These are phyloP conservation scores for Fusarium sp. DNA, from an alignment of 2,329 filamentous ascomycete genomes.

Conservation along the genomic window DNA sequence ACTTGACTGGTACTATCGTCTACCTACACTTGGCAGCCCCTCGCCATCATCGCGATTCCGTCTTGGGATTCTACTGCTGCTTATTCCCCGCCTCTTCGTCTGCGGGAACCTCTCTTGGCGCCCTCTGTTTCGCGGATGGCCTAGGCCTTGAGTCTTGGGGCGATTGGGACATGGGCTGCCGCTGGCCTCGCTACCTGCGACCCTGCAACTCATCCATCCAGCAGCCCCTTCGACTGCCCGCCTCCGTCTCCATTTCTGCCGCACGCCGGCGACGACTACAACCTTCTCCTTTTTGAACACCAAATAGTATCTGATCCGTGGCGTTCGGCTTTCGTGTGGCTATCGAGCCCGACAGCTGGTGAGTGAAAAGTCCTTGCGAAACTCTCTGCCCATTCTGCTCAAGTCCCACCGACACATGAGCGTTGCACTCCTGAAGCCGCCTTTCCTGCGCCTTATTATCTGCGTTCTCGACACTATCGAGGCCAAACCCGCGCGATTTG, in stretches of 20 bases:
- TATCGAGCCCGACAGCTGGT: slow-evolving; percentile 34
- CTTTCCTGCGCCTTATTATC: slow-evolving; percentile 6
- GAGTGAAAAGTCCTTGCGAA: slow-evolving; percentile 28
- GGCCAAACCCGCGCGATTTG: background rate
- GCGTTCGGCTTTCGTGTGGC: slow-evolving; percentile 24
- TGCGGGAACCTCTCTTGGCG: slow-evolving; percentile 17
- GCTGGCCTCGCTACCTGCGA: slow-evolving; percentile 50
- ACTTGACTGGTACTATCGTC: slow-evolving; percentile 23
- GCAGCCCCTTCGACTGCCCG: slow-evolving; percentile 39
- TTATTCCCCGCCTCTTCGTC: slow-evolving; percentile 29
- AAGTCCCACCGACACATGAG: slow-evolving; percentile 11
- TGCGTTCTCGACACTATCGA: background rate
- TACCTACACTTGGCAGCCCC: slow-evolving; percentile 20
- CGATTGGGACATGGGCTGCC: slow-evolving; percentile 56
- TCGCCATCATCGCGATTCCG: slow-evolving; percentile 36
- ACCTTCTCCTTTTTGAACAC: slow-evolving; percentile 1
- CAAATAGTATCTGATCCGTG: slow-evolving; percentile 18
- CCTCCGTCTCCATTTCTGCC: slow-evolving; percentile 31
- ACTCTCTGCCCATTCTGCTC: slow-evolving; percentile 5
- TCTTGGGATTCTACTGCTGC: slow-evolving; percentile 28
- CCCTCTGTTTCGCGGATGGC: slow-evolving; percentile 49
- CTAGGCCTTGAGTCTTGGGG: slow-evolving; percentile 49
- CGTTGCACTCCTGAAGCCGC: slow-evolving; percentile 14
- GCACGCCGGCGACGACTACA: slow-evolving; percentile 29
- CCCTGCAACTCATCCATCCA: slow-evolving; percentile 44